Conservation (phyloP, 2,329 filamentous ascomycete species). For the Penicillium concentricum region DNA sequence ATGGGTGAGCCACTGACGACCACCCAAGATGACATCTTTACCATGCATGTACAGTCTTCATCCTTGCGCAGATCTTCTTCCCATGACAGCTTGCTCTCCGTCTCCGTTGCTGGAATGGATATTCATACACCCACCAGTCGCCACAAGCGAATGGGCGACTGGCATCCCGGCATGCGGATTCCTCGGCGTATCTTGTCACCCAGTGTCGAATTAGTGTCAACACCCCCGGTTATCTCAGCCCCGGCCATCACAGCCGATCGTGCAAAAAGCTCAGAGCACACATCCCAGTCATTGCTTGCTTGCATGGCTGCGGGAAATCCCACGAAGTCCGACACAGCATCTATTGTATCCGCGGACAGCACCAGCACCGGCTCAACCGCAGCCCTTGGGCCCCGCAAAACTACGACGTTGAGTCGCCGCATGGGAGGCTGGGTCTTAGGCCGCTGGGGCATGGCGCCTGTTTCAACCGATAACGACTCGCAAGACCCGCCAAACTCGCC, state of each 20-base stretch:
- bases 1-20: conserved; percentile 11
- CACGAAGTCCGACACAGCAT: conserved; percentile 22
- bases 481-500: not conserved
- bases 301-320: conserved; percentile 33
- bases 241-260: conserved; percentile 38
- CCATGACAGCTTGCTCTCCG: conserved; percentile 85
- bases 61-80: conserved; percentile 67
- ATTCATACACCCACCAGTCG: conserved; percentile 78
- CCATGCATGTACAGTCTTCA: conserved; percentile 31
- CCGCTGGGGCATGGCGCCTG: conserved; percentile 59
- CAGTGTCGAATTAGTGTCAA: conserved; percentile 41
- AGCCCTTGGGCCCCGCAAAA: conserved; percentile 22
- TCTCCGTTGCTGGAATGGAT: conserved; percentile 83
- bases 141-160: conserved; percentile 70
- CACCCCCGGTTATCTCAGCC: conserved; percentile 39
- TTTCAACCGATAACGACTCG: conserved; percentile 13
- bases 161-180: conserved; percentile 47
- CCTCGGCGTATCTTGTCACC: conserved; percentile 50
- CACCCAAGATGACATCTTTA: conserved; percentile 25
- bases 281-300: conserved; percentile 36
- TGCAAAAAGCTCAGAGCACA: conserved; percentile 24
- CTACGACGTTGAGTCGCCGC: conserved; percentile 49
- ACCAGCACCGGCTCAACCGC: conserved; percentile 21
- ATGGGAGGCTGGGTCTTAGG: conserved; percentile 66
- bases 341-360: conserved; percentile 24